phyloP scores from a whole-genome alignment of 768 basidiomycete genomes.

The Dendrothele bispora region DNA sequence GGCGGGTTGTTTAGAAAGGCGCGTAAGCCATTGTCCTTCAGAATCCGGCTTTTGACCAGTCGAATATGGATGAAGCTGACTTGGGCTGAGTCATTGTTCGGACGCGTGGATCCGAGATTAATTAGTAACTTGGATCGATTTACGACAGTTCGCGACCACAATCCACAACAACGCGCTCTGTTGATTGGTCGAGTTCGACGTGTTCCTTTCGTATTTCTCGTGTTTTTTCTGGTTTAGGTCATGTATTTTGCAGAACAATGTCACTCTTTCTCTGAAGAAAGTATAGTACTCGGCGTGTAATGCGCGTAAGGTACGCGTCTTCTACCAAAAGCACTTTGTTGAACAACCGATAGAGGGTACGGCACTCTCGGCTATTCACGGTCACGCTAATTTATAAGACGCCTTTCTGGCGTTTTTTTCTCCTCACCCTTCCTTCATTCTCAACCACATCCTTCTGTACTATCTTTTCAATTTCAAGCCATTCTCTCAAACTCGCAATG shows the following conservation, averaged over 20 bases:
- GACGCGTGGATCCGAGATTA: background rate
- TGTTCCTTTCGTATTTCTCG: too few relatives aligned
- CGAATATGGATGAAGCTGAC: too few relatives aligned
- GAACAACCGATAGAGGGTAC: background rate
- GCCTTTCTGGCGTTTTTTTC: background rate
- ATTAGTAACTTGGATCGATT: background rate
- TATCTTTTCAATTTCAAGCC: background rate
- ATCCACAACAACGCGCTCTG: constrained; percentile 1
- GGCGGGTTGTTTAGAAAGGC: too few relatives aligned
- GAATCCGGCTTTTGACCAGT: too few relatives aligned
- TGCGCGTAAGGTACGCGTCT: background rate
- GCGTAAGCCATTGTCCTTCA: too few relatives aligned
- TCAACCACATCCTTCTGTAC: background rate
- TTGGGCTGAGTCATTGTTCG: too few relatives aligned
- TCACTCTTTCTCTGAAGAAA: background rate
- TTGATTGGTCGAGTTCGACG: background rate
- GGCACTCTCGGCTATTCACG: constrained; percentile 1
- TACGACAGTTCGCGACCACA: background rate
- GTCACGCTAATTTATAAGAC: constrained; percentile 7
- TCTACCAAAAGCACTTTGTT: constrained; percentile 4
- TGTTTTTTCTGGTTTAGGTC: background rate
- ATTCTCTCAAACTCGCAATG: background rate
- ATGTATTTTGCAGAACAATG: too few relatives aligned
- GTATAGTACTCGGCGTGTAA: too few relatives aligned
- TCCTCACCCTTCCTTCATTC: background rate